A percentile compares a stretch with the other conserved stretches of the same genome.
phyloP scores from a whole-genome alignment of 163 green algal genomes.

The Coccomyxa subellipsoidea region DNA sequence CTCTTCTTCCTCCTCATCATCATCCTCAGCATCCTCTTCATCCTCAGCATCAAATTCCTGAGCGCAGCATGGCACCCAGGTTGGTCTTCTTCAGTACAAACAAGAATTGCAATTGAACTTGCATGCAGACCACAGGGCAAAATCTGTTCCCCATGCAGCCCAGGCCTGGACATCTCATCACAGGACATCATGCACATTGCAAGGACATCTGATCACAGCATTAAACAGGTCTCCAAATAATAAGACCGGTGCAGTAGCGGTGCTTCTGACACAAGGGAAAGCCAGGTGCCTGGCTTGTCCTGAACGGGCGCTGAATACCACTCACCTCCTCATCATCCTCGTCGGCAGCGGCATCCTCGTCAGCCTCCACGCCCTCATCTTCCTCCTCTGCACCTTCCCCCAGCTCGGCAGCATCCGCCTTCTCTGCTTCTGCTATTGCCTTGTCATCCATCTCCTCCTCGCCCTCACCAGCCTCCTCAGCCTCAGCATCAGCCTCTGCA shows the following conservation, averaged over 20 bases:
- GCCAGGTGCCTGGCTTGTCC: no score
- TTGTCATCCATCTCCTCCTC: background rate
- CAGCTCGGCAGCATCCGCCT: background rate
- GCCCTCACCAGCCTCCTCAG: background rate
- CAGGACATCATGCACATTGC: no score
- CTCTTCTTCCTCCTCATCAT: background rate
- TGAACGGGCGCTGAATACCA: background rate
- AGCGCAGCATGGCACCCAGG: no score
- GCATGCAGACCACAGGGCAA: no score
- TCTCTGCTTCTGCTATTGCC: background rate
- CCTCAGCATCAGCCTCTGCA: background rate
- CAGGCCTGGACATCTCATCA: no score
- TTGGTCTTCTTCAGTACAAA: no score
- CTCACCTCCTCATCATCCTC: background rate
- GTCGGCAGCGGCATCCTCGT: background rate
- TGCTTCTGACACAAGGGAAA: no score
- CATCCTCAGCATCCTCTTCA: background rate
- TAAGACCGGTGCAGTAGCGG: no score
- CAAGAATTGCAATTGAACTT: no score
- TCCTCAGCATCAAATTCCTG: background rate
- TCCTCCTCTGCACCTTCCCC: background rate
- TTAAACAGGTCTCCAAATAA: no score
- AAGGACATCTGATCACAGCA: no score
- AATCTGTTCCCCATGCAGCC: no score
- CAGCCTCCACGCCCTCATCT: background rate